Base-by-base conservation (phyloP, 371 early-diverging fungal genomes). In the Ordospora pajunii region DNA sequence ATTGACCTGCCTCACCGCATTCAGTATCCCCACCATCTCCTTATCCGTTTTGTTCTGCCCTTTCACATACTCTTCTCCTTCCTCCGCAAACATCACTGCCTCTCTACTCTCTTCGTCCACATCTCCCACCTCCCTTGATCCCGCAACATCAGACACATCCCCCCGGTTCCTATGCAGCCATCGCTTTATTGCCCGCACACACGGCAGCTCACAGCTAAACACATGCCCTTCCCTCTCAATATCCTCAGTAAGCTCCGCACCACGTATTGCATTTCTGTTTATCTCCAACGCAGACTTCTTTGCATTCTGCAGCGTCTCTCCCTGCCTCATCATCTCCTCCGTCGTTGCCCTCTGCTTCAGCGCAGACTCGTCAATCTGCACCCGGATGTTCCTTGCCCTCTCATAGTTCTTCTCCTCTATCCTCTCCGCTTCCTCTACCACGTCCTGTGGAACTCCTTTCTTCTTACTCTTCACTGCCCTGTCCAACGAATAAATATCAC, bases 21-120 rank as follows among this genome's bases (percentile, higher is more conserved):
- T 67, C 11, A 67, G 51, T 12, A 80, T 68, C 21, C 40, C 52
- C 1, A 63, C 32, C 45, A 83, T 49, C 43, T 83, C 79, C 43
- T 78, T 52, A 70, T 82, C 75, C 14, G 83, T 82, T 17, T 81
- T 77, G 48, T 68, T 52, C 54, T 76, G 67, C 37, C 77, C 81
- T 11, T 51, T 67, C 48, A 64, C 74, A 27, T 70, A 68, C 42
- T 71, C 78, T 43, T 78, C 70, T 17, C 14, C 43, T 2, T 44
- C 66, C n/a, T 65, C 54, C 3, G 72, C 67, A 45, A 53, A 67
- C 45, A 63, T 44, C n/a, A 50, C 71, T 1, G 66, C 21, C 62
- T 46, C 10, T 19, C 10, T 10, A 37, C 25, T 11, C n/a, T 67
- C 49, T 14, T 58, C 70, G 17, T 66, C 50, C 9, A 14, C 48